Percentiles rank a stretch among this genome's conserved stretches.
These are phyloP conservation scores for Aspergillus caelatus DNA, from an alignment of 2,329 filamentous ascomycete species.

Conservation along the genomic window DNA sequence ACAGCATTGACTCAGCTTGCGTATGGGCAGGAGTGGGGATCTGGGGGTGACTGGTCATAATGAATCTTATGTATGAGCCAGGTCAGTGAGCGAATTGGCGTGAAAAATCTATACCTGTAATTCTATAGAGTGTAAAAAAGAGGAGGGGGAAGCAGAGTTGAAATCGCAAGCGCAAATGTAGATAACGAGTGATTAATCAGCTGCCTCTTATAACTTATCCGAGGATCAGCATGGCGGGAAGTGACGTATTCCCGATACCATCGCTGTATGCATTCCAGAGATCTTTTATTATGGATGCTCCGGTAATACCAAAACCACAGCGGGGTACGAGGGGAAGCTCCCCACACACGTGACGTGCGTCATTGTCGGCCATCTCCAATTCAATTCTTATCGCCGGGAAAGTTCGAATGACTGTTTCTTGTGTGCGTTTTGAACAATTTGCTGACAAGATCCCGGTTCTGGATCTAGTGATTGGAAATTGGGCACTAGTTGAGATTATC, in stretches of 20 bases:
- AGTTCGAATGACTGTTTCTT: background rate
- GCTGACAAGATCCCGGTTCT: background rate
- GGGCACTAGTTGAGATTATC: background rate
- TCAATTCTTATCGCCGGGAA: slow-evolving; percentile 9
- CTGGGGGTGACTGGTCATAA: slow-evolving; percentile 34
- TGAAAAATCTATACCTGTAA: background rate
- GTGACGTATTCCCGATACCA: slow-evolving; percentile 11
- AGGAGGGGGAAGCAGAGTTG: background rate
- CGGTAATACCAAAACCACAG: slow-evolving; percentile 16
- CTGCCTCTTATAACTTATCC: background rate
- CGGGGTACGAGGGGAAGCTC: slow-evolving; percentile 23
- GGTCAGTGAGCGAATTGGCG: background rate
- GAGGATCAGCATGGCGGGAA: slow-evolving; percentile 7
- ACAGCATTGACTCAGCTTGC: slow-evolving; percentile 59
- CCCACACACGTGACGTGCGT: slow-evolving; percentile 32
- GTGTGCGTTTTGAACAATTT: background rate
- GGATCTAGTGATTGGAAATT: background rate
- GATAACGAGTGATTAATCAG: slow-evolving; percentile 16
- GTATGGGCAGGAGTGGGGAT: slow-evolving; percentile 62
- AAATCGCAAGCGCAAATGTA: background rate
- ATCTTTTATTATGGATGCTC: background rate
- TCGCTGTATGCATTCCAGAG: background rate
- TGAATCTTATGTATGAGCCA: slow-evolving; percentile 10
- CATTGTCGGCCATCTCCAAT: slow-evolving; percentile 20
- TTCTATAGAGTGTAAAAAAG: background rate